Conservation (phyloP, 768 basidiomycete species). For the Naganishia onofrii region DNA sequence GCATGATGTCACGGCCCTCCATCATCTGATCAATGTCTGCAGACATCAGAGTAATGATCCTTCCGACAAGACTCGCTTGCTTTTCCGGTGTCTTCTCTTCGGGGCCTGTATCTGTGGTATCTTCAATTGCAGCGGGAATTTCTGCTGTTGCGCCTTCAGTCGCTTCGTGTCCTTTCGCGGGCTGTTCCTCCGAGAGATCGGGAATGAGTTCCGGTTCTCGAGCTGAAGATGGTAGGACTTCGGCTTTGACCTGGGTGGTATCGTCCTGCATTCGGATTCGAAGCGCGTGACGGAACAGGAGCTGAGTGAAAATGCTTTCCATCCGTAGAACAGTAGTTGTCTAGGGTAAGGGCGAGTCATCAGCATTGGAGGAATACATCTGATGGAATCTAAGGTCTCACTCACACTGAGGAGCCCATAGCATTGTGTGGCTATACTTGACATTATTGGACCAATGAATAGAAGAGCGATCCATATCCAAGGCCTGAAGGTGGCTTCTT, state of each 20-base stretch:
- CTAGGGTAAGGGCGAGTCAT: slow-evolving; percentile 33
- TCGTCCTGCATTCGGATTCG: slow-evolving; percentile 65
- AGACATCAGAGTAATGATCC: slow-evolving; percentile 72
- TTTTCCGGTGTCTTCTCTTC: slow-evolving; percentile 34
- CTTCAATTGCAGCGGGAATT: slow-evolving; percentile 33
- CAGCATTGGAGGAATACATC: neutral
- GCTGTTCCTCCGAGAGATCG: neutral
- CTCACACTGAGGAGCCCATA: slow-evolving; percentile 50
- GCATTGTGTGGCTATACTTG: slow-evolving; percentile 57
- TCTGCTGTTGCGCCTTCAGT: slow-evolving; percentile 3
- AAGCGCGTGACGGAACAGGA: slow-evolving; percentile 82
- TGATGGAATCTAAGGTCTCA: neutral
- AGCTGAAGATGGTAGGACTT: slow-evolving; percentile 38
- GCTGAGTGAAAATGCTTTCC: slow-evolving; percentile 60
- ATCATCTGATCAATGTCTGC: slow-evolving; percentile 60
- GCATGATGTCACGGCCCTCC: slow-evolving; percentile 52
- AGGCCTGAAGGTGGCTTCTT: slow-evolving; percentile 59
- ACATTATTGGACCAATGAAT: slow-evolving; percentile 46
- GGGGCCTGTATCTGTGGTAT: slow-evolving; percentile 18
- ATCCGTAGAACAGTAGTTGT: slow-evolving; percentile 58
- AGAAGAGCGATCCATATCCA: slow-evolving; percentile 68
- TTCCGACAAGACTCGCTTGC: slow-evolving; percentile 62
- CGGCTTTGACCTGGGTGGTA: slow-evolving; percentile 32
- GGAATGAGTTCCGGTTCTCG: slow-evolving; percentile 6
- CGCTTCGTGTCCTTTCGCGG: neutral